A percentile compares a stretch with the other conserved stretches of the same genome.
Conservation (phyloP, 2,329 filamentous ascomycete species). For the Beauveria medogensis region DNA sequence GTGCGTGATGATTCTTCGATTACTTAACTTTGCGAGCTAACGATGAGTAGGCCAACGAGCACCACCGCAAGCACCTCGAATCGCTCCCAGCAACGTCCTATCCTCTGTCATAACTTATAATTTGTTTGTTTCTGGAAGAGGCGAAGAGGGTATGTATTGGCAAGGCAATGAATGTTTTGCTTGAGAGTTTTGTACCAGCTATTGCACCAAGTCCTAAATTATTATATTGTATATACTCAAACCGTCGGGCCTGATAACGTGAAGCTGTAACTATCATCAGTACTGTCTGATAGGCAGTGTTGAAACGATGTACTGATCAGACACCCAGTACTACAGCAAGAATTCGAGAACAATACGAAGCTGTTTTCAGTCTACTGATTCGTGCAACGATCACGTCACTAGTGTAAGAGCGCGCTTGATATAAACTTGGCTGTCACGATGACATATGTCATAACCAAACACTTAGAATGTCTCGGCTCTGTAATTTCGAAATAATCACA, state of each 20-base stretch:
- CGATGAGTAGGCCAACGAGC: slow-evolving; percentile 67
- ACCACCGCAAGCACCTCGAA: slow-evolving; percentile 77
- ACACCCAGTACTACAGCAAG: too few relatives aligned
- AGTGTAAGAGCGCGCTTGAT: too few relatives aligned
- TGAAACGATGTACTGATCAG: too few relatives aligned
- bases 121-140: neutral
- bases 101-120: slow-evolving; percentile 52
- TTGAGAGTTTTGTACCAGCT: slow-evolving; percentile 4
- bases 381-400: too few relatives aligned
- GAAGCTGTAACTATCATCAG: neutral
- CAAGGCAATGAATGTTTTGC: neutral
- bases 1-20: slow-evolving; percentile 45
- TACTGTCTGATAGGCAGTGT: neutral
- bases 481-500: too few relatives aligned
- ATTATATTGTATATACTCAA: slow-evolving; percentile 8
- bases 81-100: slow-evolving; percentile 74
- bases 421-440: too few relatives aligned
- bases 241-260: neutral
- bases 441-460: too few relatives aligned
- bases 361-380: too few relatives aligned
- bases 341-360: too few relatives aligned
- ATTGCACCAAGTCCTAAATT: neutral
- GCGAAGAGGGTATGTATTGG: neutral
- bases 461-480: too few relatives aligned
- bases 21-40: slow-evolving; percentile 5